phyloP scores from a whole-genome alignment of 2,329 filamentous ascomycete species.

The Elsinoe ampelina region DNA sequence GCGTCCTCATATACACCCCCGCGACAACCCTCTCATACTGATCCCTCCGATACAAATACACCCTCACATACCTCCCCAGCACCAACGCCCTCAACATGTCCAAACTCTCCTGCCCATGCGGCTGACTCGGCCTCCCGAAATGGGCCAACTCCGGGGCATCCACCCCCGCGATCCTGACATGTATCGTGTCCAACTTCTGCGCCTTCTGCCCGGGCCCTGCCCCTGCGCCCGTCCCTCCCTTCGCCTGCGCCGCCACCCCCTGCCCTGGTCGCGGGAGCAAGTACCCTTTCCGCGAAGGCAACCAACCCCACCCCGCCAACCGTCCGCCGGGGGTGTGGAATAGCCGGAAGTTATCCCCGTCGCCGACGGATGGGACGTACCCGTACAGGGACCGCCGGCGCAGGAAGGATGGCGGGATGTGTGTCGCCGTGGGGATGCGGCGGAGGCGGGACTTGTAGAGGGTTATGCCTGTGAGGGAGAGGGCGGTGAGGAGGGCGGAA shows the following conservation, averaged over 20 bases:
- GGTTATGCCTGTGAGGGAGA: constrained; percentile 45
- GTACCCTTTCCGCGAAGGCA: constrained; percentile 18
- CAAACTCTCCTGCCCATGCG: constrained; percentile 70
- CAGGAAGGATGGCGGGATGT: constrained; percentile 67
- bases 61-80: constrained; percentile 62
- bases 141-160: constrained; percentile 91
- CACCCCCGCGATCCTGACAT: constrained; percentile 79
- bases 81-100: constrained; percentile 70
- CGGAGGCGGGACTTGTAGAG: constrained; percentile 66
- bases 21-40: constrained; percentile 89
- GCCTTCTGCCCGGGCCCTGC: not conserved
- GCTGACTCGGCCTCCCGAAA: constrained; percentile 82
- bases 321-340: constrained; percentile 92
- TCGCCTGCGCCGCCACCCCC: not conserved
- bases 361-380: constrained; percentile 83
- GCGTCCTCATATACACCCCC: constrained; percentile 64
- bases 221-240: not conserved
- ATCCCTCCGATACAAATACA: constrained; percentile 73
- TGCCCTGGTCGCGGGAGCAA: not conserved
- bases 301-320: constrained; percentile 70
- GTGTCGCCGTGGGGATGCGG: constrained; percentile 66
- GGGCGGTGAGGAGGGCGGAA: constrained; percentile 45
- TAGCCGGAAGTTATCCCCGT: constrained; percentile 90
- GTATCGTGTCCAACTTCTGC: constrained; percentile 50
- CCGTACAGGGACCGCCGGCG: constrained; percentile 68